Conservation (phyloP, 2,329 filamentous ascomycete genomes). For the Trichoderma guizhouense region DNA sequence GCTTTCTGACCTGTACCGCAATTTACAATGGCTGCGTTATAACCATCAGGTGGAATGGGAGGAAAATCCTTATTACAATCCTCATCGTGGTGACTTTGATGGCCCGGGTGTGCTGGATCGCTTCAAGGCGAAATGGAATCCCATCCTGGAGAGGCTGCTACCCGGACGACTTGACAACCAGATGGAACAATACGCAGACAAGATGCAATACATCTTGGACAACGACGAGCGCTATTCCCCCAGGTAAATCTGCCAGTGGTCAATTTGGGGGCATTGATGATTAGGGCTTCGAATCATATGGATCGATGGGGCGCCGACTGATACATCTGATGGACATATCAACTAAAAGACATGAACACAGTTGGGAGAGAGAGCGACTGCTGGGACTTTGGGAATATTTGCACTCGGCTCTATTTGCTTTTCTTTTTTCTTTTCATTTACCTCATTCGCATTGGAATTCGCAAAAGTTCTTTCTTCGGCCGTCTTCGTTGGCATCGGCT, state of each 20-base stretch:
- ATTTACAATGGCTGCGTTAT: too few species aligned
- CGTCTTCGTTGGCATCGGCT: background rate
- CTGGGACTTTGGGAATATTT: background rate
- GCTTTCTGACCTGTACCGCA: too few species aligned
- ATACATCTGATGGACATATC: background rate
- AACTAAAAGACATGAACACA: background rate
- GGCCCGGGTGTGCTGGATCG: too few species aligned
- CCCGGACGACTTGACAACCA: background rate
- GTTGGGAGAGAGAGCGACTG: background rate
- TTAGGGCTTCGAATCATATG: too few species aligned
- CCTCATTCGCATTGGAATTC: background rate
- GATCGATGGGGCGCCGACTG: too few species aligned
- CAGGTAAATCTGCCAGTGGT: accelerated
- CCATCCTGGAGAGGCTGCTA: background rate
- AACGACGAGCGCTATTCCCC: background rate
- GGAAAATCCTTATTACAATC: too few species aligned
- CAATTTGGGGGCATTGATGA: too few species aligned
- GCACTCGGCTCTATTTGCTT: background rate
- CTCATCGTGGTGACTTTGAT: too few species aligned
- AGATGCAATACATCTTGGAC: background rate
- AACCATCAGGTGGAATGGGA: too few species aligned
- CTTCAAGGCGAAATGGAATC: background rate
- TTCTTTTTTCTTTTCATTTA: background rate
- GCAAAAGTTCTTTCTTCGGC: background rate
- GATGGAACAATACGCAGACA: background rate